Evolutionary conservation across 352 stramenopile genomes (phyloP).

Genomic region (Pelagophyceae sp.): DNA sequence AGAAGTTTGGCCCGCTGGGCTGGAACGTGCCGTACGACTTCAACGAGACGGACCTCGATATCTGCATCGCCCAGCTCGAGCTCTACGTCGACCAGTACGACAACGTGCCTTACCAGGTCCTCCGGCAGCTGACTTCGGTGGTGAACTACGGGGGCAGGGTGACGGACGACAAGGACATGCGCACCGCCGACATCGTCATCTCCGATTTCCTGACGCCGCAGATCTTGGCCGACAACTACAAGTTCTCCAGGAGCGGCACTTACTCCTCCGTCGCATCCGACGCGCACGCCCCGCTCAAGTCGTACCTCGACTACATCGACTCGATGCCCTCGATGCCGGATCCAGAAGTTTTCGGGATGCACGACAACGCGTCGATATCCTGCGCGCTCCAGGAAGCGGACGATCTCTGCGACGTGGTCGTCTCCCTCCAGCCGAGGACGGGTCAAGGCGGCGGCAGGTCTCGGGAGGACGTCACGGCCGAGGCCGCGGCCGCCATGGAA

Average conservation of each 20-base stretch:
- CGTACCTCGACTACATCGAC: constrained; percentile 80
- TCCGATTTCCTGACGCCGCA: constrained; percentile 71
- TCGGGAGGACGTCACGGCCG: constrained; percentile 71
- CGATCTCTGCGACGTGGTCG: constrained; percentile 65
- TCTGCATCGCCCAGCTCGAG: constrained; percentile 75
- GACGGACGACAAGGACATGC: constrained; percentile 78
- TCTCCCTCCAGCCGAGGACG: constrained; percentile 65
- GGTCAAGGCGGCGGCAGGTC: constrained; percentile 58
- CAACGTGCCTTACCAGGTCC: constrained; percentile 69
- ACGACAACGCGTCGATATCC: constrained; percentile 85
- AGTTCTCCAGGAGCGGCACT: constrained; percentile 71
- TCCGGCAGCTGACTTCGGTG: constrained; percentile 80
- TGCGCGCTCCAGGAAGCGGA: constrained; percentile 71
- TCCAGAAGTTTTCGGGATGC: constrained; percentile 80
- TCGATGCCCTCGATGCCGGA: constrained; percentile 71
- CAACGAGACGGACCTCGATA: constrained; percentile 73
- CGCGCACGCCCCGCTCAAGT: constrained; percentile 64
- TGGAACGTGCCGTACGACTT: constrained; percentile 50
- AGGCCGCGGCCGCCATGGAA: constrained; percentile 68
- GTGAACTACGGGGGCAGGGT: constrained; percentile 87
- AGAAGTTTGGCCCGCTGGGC: constrained; percentile 81
- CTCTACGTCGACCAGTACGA: constrained; percentile 80
- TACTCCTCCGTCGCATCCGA: constrained; percentile 60
- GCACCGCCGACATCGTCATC: constrained; percentile 74
- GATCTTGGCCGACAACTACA: constrained; percentile 70